Base-by-base conservation (phyloP, 164 flowering plant genomes). In the Aristolochia contorta region DNA sequence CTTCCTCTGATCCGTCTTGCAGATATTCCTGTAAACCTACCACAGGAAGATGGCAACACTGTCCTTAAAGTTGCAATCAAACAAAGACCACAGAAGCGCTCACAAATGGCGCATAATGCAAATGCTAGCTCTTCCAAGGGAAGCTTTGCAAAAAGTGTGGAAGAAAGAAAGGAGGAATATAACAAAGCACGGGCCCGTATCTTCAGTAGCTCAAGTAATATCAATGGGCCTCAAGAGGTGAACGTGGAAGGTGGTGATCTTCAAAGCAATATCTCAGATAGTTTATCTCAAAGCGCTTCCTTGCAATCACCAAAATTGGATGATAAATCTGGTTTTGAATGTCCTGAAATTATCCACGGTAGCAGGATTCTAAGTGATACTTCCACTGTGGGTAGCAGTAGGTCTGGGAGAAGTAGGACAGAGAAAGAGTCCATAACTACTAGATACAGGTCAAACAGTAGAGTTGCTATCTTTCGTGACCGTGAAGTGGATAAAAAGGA, bases 111-210 rank as follows among this genome's bases (percentile, higher is more conserved):
- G 16, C 69, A 54, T 23, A 68, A 58, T 64, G 77, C 67, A 47
- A 78, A 74, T 71, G 63, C 79, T 37, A 70, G 80, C 64, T 78
- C 86, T 23, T 56, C 63, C 22, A 89, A 79, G 69, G 19, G 71
- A 49, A 86, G 78, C 58, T 74, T 59, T 59, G 66, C 79, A 24
- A 94, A 85, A 79, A 94, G 84, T 74, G 93, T 94, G 22, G 99
- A 94, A 75, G 99, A 94, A 76, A 80, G 96, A 59, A 94, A 91
- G 67, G 99, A 91, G 71, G 99, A 94, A 69, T 94, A 94, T 60
- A 89, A 89, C 66, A 76, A 82, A 62, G 99, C 99, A 53, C 91
- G 96, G 57, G 97, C 91, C 12, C 77, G 97, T 53, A 94, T 94
- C 60, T 94, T 94, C 71, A 90, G 71, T 37, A 37, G 43, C 65